These are phyloP conservation scores for Zygosaccharomyces kombuchaensis DNA, from an alignment of 805 yeast species.

Conservation along the genomic window DNA sequence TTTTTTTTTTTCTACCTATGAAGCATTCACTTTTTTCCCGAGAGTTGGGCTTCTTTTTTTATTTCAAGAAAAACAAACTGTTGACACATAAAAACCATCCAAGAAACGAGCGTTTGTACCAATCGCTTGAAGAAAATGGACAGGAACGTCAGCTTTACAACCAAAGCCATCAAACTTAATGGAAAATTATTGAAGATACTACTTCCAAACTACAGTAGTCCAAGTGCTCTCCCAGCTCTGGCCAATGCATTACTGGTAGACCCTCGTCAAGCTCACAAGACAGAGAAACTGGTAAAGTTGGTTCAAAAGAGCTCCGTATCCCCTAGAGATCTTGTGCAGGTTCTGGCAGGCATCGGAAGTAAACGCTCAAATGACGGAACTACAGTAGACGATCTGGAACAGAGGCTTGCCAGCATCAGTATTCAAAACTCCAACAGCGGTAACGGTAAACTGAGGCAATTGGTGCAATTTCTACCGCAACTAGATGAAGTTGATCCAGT, in stretches of 20 bases:
- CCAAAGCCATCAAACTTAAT: constrained; percentile 33
- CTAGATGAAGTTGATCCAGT: constrained; percentile 66
- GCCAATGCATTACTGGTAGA: constrained; percentile 63
- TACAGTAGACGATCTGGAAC: not conserved
- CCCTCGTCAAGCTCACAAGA: constrained; percentile 25
- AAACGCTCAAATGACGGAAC: not conserved
- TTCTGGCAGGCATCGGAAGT: constrained; percentile 37
- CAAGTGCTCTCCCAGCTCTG: constrained; percentile 79
- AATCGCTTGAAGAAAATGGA: not conserved
- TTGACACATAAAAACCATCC: not conserved
- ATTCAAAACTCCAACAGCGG: constrained; percentile 31
- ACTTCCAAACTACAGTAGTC: constrained; percentile 77
- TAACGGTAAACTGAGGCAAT: constrained; percentile 36
- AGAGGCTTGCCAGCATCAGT: constrained; percentile 34
- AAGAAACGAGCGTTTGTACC: not conserved
- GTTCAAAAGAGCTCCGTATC: constrained; percentile 32
- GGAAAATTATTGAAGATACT: constrained; percentile 44
- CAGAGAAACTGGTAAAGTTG: constrained; percentile 30
- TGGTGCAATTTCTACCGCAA: constrained; percentile 55
- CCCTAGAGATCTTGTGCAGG: constrained; percentile 43
- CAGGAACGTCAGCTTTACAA: constrained; percentile 19
- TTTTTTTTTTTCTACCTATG: too few species aligned
- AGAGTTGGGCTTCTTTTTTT: too few species aligned
- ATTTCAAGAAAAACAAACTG: too few species aligned
- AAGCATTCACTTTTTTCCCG: too few species aligned